These are phyloP conservation scores for Entamoeba histolytica DNA, from an alignment of 208 protist genomes.

Conservation along the genomic window DNA sequence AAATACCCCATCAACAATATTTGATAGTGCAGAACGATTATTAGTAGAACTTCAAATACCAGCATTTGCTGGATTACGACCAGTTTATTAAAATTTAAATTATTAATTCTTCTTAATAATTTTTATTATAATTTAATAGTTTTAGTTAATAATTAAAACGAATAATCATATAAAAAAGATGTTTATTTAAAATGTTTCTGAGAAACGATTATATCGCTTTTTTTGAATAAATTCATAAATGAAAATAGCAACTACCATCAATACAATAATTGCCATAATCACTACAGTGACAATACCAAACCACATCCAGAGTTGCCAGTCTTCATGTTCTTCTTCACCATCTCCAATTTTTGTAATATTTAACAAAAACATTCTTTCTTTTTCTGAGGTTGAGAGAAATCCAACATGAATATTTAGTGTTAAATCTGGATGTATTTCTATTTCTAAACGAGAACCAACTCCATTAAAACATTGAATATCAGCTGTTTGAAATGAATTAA, in stretches of 20 bases:
- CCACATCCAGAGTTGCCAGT: not conserved
- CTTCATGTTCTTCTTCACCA: not conserved
- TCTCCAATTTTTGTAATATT: not conserved
- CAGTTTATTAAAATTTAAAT: not conserved
- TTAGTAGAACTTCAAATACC: not conserved
- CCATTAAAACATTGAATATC: not conserved
- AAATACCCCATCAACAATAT: not conserved
- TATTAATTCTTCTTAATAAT: not conserved
- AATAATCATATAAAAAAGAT: too few species aligned
- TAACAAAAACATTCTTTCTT: not conserved
- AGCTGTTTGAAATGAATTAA: not conserved
- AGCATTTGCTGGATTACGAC: not conserved
- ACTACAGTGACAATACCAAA: not conserved
- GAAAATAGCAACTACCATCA: not conserved
- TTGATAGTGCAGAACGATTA: not conserved
- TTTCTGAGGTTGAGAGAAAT: not conserved
- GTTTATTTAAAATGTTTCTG: too few species aligned
- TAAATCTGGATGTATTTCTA: not conserved
- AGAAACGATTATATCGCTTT: not conserved
- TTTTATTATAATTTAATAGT: too few species aligned
- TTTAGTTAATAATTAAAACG: too few species aligned
- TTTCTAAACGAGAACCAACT: not conserved
- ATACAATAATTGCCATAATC: not conserved
- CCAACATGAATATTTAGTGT: not conserved
- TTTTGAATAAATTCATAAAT: not conserved